These are phyloP conservation scores for Viola pubescens DNA, from an alignment of 441 rosid species.

Conservation along the genomic window DNA sequence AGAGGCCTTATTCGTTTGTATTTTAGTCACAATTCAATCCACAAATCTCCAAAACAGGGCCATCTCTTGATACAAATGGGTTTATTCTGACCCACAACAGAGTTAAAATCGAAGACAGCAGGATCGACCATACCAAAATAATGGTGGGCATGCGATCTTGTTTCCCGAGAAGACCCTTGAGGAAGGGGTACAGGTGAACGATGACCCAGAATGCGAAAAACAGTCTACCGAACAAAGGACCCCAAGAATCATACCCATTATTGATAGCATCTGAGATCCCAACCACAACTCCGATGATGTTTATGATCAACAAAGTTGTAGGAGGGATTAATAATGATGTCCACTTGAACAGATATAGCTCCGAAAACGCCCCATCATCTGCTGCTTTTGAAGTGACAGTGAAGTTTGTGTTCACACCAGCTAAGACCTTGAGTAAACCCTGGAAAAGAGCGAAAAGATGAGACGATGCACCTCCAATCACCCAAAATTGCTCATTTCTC, in stretches of 20 bases:
- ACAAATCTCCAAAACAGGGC: slow-evolving; percentile 65
- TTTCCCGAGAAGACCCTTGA: slow-evolving; percentile 80
- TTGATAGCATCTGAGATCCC: slow-evolving; percentile 86
- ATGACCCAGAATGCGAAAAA: slow-evolving; percentile 94
- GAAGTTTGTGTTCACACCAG: slow-evolving; percentile 90
- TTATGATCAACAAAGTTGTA: slow-evolving; percentile 59
- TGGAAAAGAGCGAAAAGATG: slow-evolving; percentile 93
- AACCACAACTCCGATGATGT: slow-evolving; percentile 66
- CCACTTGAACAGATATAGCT: slow-evolving; percentile 91
- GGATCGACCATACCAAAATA: slow-evolving; percentile 83
- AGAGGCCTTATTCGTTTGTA: not conserved
- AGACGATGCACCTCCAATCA: slow-evolving; percentile 92
- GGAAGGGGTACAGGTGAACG: slow-evolving; percentile 90
- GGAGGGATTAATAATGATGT: slow-evolving; percentile 84
- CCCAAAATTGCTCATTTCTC: slow-evolving; percentile 99
- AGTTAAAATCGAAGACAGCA: slow-evolving; percentile 73
- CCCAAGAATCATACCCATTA: slow-evolving; percentile 94
- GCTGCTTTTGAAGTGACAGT: slow-evolving; percentile 95
- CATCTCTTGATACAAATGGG: slow-evolving; percentile 63
- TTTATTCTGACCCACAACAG: slow-evolving; percentile 88
- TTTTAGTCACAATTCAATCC: slow-evolving; percentile 64
- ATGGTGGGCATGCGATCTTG: slow-evolving; percentile 84
- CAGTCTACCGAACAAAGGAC: slow-evolving; percentile 78
- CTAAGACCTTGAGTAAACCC: slow-evolving; percentile 91
- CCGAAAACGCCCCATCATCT: slow-evolving; percentile 85